Evolutionary conservation across 345 rosid species (phyloP).

Genomic region (Arabidopsis arenosa): DNA sequence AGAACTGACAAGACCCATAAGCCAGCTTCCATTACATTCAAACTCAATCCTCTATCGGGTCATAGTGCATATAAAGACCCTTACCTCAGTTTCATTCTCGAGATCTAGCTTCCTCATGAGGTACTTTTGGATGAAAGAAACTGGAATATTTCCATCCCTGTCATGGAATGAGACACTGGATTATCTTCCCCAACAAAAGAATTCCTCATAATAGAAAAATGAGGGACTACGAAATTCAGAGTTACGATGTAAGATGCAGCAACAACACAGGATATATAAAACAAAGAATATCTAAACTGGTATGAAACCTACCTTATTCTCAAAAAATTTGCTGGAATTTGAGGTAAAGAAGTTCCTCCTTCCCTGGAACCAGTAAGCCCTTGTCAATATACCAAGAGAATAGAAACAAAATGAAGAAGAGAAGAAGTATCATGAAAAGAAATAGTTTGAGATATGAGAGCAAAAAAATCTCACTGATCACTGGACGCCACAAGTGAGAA

Average conservation of each 20-base stretch:
- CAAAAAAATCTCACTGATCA: slow-evolving; percentile 67
- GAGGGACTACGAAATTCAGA: not conserved
- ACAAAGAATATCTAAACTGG: not conserved
- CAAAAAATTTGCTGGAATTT: slow-evolving; percentile 66
- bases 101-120: slow-evolving; percentile 78
- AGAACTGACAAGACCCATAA: not conserved
- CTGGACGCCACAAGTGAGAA: slow-evolving; percentile 80
- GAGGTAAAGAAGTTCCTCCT: slow-evolving; percentile 71
- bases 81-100: slow-evolving; percentile 71
- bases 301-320: slow-evolving; percentile 68
- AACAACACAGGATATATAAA: not conserved
- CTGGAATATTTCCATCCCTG: slow-evolving; percentile 85
- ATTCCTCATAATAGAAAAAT: not conserved
- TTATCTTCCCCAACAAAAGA: slow-evolving; percentile 10
- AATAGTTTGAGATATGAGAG: slow-evolving; percentile 29
- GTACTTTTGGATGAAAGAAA: slow-evolving; percentile 86
- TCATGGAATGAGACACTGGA: slow-evolving; percentile 10
- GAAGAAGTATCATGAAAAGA: slow-evolving; percentile 14
- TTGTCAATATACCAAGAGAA: slow-evolving; percentile 34
- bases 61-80: slow-evolving; percentile 43
- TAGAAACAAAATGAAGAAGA: slow-evolving; percentile 8
- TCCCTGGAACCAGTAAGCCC: slow-evolving; percentile 61
- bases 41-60: not conserved
- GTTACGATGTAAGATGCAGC: not conserved
- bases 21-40: slow-evolving; percentile 5